A percentile compares a stretch with the other conserved stretches of the same genome.
Conservation (phyloP, 176 grass and related monocot species). For the Eleusine coracana region DNA sequence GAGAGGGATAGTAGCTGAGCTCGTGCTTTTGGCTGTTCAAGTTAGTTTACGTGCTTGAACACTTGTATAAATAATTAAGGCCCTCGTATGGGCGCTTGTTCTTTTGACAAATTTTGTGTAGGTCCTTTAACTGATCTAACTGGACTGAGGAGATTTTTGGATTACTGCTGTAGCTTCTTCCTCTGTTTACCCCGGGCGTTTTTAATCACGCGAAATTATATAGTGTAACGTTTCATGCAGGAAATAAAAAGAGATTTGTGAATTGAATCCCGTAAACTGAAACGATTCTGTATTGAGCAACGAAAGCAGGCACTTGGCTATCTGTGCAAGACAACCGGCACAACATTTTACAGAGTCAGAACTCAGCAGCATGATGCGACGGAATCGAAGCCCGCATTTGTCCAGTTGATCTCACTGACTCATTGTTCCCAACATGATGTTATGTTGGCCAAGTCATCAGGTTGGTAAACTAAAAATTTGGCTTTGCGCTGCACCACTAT, state of each 20-base stretch:
- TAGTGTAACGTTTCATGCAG: background rate
- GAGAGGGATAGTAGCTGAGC: background rate
- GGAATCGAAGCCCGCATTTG: no score
- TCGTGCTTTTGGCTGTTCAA: constrained; percentile 29
- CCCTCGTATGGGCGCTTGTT: constrained; percentile 5
- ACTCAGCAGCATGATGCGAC: no score
- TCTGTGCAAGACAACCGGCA: no score
- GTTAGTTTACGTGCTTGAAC: constrained; percentile 27
- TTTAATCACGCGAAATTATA: background rate
- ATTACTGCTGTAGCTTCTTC: background rate
- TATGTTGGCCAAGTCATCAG: background rate
- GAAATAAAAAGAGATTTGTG: background rate
- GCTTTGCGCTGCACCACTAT: no score
- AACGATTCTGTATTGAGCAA: no score
- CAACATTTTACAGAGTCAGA: no score
- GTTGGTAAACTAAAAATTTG: background rate
- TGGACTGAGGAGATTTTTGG: background rate
- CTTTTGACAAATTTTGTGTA: constrained; percentile 41
- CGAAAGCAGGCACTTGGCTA: background rate
- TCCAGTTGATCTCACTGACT: no score
- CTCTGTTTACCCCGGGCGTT: background rate
- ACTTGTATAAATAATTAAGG: constrained; percentile 47
- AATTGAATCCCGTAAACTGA: background rate
- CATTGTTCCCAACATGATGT: background rate
- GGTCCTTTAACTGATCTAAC: constrained; percentile 21